Evolutionary conservation across 1,284 basidiomycete genomes (phyloP).

Genomic region (Trichosporon asahii): DNA sequence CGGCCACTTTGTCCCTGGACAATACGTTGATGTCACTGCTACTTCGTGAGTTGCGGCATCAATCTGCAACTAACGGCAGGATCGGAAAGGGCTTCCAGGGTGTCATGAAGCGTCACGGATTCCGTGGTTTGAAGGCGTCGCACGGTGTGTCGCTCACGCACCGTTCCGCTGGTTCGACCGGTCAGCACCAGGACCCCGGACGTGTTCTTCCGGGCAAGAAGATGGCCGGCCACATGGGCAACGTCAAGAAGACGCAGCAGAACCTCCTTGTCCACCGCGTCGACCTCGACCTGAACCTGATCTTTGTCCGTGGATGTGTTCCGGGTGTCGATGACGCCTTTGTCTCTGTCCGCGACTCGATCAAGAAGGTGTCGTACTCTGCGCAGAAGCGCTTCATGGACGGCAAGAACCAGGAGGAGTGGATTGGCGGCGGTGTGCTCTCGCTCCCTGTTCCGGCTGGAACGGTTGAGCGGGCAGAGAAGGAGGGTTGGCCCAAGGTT

Average conservation of each 20-base stretch:
- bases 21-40: conserved; percentile 89
- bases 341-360: conserved; percentile 73
- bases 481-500: conserved; percentile 43
- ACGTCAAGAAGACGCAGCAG: conserved; percentile 74
- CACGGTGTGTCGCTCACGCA: conserved; percentile 97
- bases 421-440: conserved; percentile 75
- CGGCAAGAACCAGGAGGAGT: conserved; percentile 70
- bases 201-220: conserved; percentile 95
- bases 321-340: conserved; percentile 57
- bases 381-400: conserved; percentile 58
- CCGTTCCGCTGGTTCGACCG: conserved; percentile 87
- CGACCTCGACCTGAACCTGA: conserved; percentile 76
- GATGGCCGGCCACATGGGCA: conserved; percentile 95
- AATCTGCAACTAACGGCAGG: not conserved
- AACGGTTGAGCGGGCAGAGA: conserved; percentile 62
- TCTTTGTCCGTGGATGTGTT: conserved; percentile 70
- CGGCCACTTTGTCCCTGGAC: conserved; percentile 94
- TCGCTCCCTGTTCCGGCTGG: conserved; percentile 90
- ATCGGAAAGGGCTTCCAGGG: conserved; percentile 97
- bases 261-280: conserved; percentile 87
- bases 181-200: conserved; percentile 95
- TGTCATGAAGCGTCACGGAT: conserved; percentile 95
- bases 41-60: conserved; percentile 66
- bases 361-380: conserved; percentile 70
- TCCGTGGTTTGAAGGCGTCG: conserved; percentile 84